Evolutionary conservation across 176 grass and related monocot species (phyloP), one percentile per base, ranked within the genome.

Genomic region (Carex myosuroides): DNA sequence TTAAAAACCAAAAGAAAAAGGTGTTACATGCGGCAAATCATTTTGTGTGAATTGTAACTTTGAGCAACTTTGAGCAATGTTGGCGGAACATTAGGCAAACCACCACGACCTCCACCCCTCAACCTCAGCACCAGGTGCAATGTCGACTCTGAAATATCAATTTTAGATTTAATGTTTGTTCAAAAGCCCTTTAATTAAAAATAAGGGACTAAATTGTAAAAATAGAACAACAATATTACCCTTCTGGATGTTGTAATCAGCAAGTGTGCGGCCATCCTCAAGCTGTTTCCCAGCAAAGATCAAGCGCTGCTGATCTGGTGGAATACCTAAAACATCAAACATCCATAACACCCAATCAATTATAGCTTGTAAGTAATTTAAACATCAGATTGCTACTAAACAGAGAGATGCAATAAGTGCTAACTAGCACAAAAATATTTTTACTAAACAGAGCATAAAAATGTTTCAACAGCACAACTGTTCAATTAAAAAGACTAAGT

Each of bases 181-280:
- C 3, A 60, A 58, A 0, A 14, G 37, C 0, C 30, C 17, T 58
- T 60, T n/a, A 42, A 39, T 3, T 0, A 33, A 32, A 65, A 41
- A 30, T 17, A 5, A 48, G 13, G 60, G 61, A 5, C n/a, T 82
- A 16, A 65, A 67, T 54, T 67, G 20, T 82, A 67, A n/a, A 67
- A 3, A 82, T 10, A 39, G 4, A 39, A 39, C 16, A 2, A 33
- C 3, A 72, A 12, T 0, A 81, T 22, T 82, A 88, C 81, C 87
- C 84, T 97, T 97, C 58, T 94, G 94, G 85, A 97, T 94, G 90
- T 97, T 97, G 77, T 97, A 97, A 65, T 97, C 92, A 0, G 90
- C 92, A 30, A 97, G 87, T 17, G 94, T 97, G 50, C 87, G 70
- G 29, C 92, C 90, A 60, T 97, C 94, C 66, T 97, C 90, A 16